These are phyloP conservation scores for Pouteria glomerata DNA, from an alignment of 148 eudicot genomes.

Conservation along the genomic window DNA sequence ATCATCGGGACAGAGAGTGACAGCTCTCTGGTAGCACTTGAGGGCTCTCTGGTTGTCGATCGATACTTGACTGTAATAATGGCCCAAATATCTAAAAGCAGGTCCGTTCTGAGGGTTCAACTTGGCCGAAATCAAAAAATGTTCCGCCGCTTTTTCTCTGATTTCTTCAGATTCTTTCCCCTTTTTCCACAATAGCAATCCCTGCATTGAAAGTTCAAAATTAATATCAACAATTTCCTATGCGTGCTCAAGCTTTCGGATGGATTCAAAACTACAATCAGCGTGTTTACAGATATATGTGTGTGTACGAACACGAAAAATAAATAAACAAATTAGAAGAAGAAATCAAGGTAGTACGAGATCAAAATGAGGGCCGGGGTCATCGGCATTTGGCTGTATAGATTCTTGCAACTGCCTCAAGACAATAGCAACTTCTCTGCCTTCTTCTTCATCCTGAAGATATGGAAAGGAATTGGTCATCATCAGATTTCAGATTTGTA, in stretches of 20 bases:
- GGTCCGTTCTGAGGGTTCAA: conserved; percentile 66
- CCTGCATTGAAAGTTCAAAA: conserved; percentile 33
- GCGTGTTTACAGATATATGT: neutral
- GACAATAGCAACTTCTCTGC: conserved; percentile 25
- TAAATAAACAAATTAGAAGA: neutral
- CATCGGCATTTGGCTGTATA: conserved; percentile 51
- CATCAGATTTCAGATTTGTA: too few relatives aligned
- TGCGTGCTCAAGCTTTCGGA: neutral
- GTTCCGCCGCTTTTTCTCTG: conserved; percentile 71
- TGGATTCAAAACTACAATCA: neutral
- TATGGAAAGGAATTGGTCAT: neutral
- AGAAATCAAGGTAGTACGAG: conserved; percentile 32
- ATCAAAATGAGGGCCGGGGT: conserved; percentile 51
- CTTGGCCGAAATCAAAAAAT: conserved; percentile 67
- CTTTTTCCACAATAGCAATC: conserved; percentile 60
- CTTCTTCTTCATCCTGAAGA: conserved; percentile 8
- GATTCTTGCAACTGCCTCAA: conserved; percentile 37
- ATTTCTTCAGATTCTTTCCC: conserved; percentile 38
- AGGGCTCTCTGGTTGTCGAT: conserved; percentile 72
- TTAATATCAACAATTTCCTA: neutral
- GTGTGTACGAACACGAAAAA: neutral
- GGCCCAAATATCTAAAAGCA: conserved; percentile 78
- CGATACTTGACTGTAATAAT: conserved; percentile 50
- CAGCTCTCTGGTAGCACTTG: conserved; percentile 94
- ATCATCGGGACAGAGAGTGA: conserved; percentile 67